These are phyloP conservation scores for Aspergillus viridinutans DNA, from an alignment of 2,329 filamentous ascomycete species.

Conservation along the genomic window DNA sequence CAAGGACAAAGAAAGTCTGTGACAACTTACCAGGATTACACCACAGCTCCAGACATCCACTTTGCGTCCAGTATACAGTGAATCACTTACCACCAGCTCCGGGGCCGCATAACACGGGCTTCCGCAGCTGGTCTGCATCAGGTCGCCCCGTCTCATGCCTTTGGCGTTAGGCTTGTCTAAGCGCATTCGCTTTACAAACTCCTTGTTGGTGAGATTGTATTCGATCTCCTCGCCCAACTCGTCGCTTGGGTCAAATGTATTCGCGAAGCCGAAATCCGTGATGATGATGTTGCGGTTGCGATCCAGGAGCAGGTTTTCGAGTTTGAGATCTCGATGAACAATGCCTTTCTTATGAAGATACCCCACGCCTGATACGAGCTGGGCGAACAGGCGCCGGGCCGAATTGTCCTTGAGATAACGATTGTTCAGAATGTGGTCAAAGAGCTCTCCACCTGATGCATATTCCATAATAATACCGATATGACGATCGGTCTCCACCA, in stretches of 20 bases:
- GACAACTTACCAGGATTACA: slow-evolving; percentile 79
- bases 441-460: slow-evolving; percentile 92
- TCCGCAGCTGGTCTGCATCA: slow-evolving; percentile 99
- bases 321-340: slow-evolving; percentile 91
- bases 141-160: slow-evolving; percentile 77
- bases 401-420: slow-evolving; percentile 92
- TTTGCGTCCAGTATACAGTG: slow-evolving; percentile 92
- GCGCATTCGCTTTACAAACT: slow-evolving; percentile 81
- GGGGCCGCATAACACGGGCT: slow-evolving; percentile 97
- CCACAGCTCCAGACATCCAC: slow-evolving; percentile 99
- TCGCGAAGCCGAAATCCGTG: slow-evolving; percentile 98
- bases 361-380: slow-evolving; percentile 91
- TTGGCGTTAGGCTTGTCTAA: slow-evolving; percentile 73
- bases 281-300: slow-evolving; percentile 99
- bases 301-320: slow-evolving; percentile 92
- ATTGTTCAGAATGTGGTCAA: slow-evolving; percentile 97
- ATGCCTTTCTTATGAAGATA: slow-evolving; percentile 99
- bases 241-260: slow-evolving; percentile 87
- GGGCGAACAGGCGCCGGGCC: slow-evolving; percentile 85
- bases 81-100: slow-evolving; percentile 95
- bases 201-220: slow-evolving; percentile 76
- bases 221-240: slow-evolving; percentile 89
- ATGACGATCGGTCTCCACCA: slow-evolving; percentile 95
- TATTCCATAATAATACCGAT: slow-evolving; percentile 99
- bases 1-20: not conserved